These are phyloP conservation scores for Saraca asoca DNA, from an alignment of 331 rosid species.

Conservation along the genomic window DNA sequence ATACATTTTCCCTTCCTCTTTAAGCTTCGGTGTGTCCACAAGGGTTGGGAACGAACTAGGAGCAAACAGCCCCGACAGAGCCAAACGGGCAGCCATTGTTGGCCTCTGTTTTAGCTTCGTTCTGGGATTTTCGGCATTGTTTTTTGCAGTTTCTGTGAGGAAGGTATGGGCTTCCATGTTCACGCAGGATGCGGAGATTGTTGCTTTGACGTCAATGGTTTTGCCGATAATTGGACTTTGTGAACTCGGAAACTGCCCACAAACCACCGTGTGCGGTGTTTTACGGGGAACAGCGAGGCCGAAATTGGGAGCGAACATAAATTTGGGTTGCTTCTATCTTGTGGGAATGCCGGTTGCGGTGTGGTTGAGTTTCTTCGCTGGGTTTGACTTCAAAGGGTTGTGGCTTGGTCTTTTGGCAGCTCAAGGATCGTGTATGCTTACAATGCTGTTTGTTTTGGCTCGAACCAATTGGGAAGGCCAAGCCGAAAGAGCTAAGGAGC, in stretches of 20 bases:
- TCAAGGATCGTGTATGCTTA: constrained; percentile 62
- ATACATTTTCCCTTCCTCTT: constrained; percentile 76
- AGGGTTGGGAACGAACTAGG: constrained; percentile 82
- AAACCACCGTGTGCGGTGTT: constrained; percentile 75
- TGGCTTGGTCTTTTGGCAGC: constrained; percentile 82
- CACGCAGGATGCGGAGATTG: constrained; percentile 61
- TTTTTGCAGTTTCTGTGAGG: constrained; percentile 57
- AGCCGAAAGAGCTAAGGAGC: constrained; percentile 55
- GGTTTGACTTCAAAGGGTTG: constrained; percentile 68
- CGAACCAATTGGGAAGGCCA: constrained; percentile 71
- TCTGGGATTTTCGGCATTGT: constrained; percentile 62
- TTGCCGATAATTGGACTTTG: constrained; percentile 74
- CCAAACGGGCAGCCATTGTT: constrained; percentile 55
- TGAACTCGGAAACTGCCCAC: constrained; percentile 85
- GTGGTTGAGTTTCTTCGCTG: constrained; percentile 58
- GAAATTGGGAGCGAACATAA: constrained; percentile 67
- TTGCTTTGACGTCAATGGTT: constrained; percentile 62
- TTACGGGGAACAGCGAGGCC: constrained; percentile 82
- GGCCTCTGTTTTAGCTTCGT: constrained; percentile 63
- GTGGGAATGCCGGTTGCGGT: constrained; percentile 84
- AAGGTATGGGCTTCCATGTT: constrained; percentile 71
- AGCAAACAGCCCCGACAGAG: constrained; percentile 52
- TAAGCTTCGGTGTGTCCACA: constrained; percentile 76
- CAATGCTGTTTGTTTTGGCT: constrained; percentile 63
- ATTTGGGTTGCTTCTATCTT: constrained; percentile 68